Evolutionary conservation across 2,329 filamentous ascomycete species (phyloP), one percentile per base, ranked within the genome.

Genomic region (Nemania sp.): DNA sequence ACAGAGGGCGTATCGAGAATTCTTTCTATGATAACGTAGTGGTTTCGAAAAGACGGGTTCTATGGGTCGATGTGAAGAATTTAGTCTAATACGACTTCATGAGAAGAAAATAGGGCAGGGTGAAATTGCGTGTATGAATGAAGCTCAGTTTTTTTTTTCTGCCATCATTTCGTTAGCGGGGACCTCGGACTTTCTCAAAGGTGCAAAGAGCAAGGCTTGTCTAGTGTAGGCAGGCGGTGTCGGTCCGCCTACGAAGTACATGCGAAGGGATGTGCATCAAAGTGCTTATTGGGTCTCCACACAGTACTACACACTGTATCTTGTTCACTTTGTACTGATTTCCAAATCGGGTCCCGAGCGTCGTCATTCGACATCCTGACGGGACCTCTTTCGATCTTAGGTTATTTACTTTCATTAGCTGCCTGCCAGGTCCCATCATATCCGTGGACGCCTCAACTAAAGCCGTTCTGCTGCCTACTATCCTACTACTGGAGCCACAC

Each of bases 151-250:
- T 66, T 66, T 66, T 66, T 66, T 65, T 60, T 60, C 63, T 61
- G 60, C 60, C 51, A 32, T 11, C 47, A 39, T 47, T 55, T 50
- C 25, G 20, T 53, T 60, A 53, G 52, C 54, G 63, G 60, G 58
- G 63, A 21, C 54, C 52, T 57, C 40, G 2, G 32, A 21, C 48
- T 45, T 34, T n/a, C n/a, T n/a, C n/a, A 17, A n/a, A 47, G 15
- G 17, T 32, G n/a, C 29, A 32, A 43, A 62, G n/a, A 54, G 46
- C 46, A 43, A 12, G 55, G 35, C 45, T 61, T 35, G 42, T 18
- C 9, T 49, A n/a, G n/a, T n/a, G n/a, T n/a, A n/a, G n/a, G n/a
- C n/a, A 54, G 67, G 66, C 66, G 64, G 64, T 68, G 66, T 68
- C 69, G 68, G 66, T 35, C 64, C 65, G 63, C 4, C 25, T 29